phyloP scores from a whole-genome alignment of 1,139 yeast species.

The Protomyces lactucae-debilis region DNA sequence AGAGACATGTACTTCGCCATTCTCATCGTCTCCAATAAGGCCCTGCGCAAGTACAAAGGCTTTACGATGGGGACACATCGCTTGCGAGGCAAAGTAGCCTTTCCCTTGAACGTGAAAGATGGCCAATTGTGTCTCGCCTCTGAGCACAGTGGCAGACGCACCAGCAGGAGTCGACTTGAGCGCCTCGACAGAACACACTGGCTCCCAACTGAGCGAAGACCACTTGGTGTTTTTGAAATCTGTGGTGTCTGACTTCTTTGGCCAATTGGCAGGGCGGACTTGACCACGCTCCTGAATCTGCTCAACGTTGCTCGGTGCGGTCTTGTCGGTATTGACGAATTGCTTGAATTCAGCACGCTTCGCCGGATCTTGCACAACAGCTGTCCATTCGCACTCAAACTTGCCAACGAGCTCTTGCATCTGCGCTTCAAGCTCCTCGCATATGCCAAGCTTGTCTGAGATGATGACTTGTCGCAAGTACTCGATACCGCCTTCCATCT shows the following conservation, averaged over 20 bases:
- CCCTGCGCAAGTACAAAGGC: conserved; percentile 40
- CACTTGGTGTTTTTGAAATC: conserved; percentile 38
- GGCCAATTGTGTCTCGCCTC: conserved; percentile 42
- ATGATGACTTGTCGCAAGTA: conserved; percentile 39
- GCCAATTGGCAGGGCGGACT: conserved; percentile 42
- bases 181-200: conserved; percentile 36
- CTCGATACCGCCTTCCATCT: conserved; percentile 40
- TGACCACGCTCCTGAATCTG: conserved; percentile 41
- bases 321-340: conserved; percentile 38
- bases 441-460: conserved; percentile 40
- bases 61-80: conserved; percentile 42
- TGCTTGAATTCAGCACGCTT: conserved; percentile 37
- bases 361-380: conserved; percentile 35
- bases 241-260: conserved; percentile 34
- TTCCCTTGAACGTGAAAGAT: conserved; percentile 38
- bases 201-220: conserved; percentile 38
- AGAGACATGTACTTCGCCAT: conserved; percentile 38
- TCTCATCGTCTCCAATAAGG: conserved; percentile 38
- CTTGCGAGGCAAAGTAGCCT: conserved; percentile 39
- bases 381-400: conserved; percentile 41
- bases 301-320: conserved; percentile 37
- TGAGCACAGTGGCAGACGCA: conserved; percentile 38
- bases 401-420: conserved; percentile 39
- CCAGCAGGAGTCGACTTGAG: conserved; percentile 39
- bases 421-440: conserved; percentile 39